These are phyloP conservation scores for Euryodendron excelsum DNA, from an alignment of 148 eudicot species.

Conservation along the genomic window DNA sequence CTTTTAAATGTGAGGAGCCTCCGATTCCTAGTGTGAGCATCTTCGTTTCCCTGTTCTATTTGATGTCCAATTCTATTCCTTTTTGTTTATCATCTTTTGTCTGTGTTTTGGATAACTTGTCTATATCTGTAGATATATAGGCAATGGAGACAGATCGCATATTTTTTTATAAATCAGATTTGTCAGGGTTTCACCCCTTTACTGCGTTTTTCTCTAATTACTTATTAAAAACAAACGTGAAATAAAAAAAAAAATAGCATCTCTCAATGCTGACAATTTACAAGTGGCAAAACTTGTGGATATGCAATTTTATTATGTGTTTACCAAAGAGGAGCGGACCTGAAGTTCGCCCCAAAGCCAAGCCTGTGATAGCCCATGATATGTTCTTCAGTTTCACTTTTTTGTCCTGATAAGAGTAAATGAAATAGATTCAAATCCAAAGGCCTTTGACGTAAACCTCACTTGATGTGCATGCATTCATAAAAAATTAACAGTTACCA, in stretches of 20 bases:
- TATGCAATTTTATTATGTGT: background rate
- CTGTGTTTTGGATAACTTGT: no score
- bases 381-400: slow-evolving; percentile 67
- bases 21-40: no score
- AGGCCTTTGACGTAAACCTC: background rate
- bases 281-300: background rate
- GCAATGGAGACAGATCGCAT: no score
- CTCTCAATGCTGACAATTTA: background rate
- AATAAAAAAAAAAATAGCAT: background rate
- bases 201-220: no score
- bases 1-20: no score
- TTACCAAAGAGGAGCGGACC: slow-evolving; percentile 37
- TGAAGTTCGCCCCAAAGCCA: slow-evolving; percentile 44
- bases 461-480: background rate
- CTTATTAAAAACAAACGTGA: no score
- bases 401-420: slow-evolving; percentile 45
- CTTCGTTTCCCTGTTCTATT: no score
- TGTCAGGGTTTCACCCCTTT: no score
- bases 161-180: no score
- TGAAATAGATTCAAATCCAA: background rate
- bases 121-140: no score
- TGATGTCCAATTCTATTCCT: no score
- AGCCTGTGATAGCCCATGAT: slow-evolving; percentile 68
- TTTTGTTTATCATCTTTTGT: no score
- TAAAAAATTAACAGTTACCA: background rate